phyloP scores from a whole-genome alignment of 176 grass and related monocot species.

The Typha latifolia region DNA sequence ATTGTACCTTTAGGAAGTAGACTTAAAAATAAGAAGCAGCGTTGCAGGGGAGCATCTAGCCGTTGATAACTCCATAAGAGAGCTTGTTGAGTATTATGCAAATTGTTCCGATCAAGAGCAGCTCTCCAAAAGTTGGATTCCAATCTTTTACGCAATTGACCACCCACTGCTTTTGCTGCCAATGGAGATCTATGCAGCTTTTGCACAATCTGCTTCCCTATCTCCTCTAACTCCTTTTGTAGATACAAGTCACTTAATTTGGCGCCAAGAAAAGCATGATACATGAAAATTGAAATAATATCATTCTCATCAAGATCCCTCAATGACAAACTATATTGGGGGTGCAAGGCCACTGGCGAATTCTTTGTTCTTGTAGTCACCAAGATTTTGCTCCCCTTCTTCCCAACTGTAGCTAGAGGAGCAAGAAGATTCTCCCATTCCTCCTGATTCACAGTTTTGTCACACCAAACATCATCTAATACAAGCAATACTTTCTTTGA shows the following conservation, averaged over 20 bases:
- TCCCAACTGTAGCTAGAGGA: too few species aligned
- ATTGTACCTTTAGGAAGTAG: conserved; percentile 23
- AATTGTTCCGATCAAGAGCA: conserved; percentile 10
- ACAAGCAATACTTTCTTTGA: background rate
- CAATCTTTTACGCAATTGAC: background rate
- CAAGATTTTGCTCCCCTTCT: conserved; percentile 22
- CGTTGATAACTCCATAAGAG: conserved; percentile 28
- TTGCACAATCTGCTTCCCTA: conserved; percentile 15
- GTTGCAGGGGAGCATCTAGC: conserved; percentile 6
- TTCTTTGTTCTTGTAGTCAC: conserved; percentile 13
- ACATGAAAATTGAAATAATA: conserved; percentile 15
- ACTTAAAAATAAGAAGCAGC: conserved; percentile 20
- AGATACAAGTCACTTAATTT: background rate
- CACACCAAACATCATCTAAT: background rate
- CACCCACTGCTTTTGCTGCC: conserved; percentile 21
- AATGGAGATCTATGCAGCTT: conserved; percentile 11
- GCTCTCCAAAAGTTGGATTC: conserved; percentile 2
- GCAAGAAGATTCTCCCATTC: too few species aligned
- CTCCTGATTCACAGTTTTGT: background rate
- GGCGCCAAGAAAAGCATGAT: conserved; percentile 19
- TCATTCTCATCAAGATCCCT: background rate
- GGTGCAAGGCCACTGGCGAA: background rate
- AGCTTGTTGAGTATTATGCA: too few species aligned
- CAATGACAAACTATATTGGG: background rate
- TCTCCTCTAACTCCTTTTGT: conserved; percentile 3